Conservation (phyloP, 805 yeast genomes). For the Deakozyma indianensis region DNA sequence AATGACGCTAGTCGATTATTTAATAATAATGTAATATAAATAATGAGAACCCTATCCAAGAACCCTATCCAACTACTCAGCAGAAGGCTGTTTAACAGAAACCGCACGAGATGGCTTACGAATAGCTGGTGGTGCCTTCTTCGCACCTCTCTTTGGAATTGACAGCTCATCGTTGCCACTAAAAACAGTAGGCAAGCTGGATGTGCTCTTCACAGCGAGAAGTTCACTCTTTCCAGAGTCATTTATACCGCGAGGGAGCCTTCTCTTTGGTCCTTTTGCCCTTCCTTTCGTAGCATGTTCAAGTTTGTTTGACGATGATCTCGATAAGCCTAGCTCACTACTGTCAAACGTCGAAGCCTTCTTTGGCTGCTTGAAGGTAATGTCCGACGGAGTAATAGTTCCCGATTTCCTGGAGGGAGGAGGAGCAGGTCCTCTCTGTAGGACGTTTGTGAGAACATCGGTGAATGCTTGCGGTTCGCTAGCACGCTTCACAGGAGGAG, state of each 20-base stretch:
- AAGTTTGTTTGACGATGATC: conserved; percentile 8
- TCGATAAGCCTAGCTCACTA: conserved; percentile 3
- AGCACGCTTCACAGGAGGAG: background rate
- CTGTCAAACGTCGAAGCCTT: conserved; percentile 13
- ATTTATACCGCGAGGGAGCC: conserved; percentile 18
- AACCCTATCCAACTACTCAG: too few species aligned
- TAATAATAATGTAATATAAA: too few species aligned
- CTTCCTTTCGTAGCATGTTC: conserved; percentile 21
- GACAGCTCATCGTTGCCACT: conserved; percentile 1
- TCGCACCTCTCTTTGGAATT: conserved; percentile 4
- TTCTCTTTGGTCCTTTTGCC: conserved; percentile 26
- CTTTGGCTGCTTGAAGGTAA: conserved; percentile 1
- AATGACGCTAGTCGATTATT: too few species aligned
- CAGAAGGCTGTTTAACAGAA: conserved; percentile 5
- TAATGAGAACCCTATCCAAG: too few species aligned
- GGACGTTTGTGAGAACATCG: conserved; percentile 5
- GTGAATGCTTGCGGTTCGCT: conserved; percentile 5
- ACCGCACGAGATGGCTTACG: conserved; percentile 11
- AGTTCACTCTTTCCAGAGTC: background rate
- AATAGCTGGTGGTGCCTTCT: conserved; percentile 7
- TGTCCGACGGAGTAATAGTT: background rate
- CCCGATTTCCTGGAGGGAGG: conserved; percentile 1
- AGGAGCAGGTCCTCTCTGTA: conserved; percentile 8
- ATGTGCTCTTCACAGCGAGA: background rate
- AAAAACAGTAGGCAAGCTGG: background rate